phyloP scores from a whole-genome alignment of 2,329 filamentous ascomycete species.

The Diplodia seriata region DNA sequence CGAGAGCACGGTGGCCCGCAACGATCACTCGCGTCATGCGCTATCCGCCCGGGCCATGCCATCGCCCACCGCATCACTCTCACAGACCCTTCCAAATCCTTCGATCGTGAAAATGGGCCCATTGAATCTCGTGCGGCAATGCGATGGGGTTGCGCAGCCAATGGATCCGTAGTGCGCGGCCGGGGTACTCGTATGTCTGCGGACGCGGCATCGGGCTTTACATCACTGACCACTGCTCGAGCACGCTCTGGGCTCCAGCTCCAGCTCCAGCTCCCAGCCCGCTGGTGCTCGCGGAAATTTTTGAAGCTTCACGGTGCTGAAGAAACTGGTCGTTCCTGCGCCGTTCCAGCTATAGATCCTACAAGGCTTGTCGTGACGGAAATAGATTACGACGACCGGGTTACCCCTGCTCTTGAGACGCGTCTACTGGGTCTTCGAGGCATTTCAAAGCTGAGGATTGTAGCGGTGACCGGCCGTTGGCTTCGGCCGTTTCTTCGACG shows the following conservation, averaged over 20 bases:
- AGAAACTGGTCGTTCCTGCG: slow-evolving; percentile 3
- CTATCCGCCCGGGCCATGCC: slow-evolving; percentile 1
- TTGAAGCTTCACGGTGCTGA: neutral
- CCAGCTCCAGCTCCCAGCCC: slow-evolving; percentile 1
- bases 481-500: neutral
- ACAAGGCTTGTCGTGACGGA: slow-evolving; percentile 18
- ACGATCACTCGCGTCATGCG: slow-evolving; percentile 24
- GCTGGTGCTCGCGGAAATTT: slow-evolving; percentile 13
- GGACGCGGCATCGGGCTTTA: neutral
- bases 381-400: slow-evolving; percentile 18
- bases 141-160: slow-evolving; percentile 4
- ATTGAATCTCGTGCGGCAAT: slow-evolving; percentile 19
- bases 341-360: slow-evolving; percentile 21
- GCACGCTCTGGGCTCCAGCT: slow-evolving; percentile 1
- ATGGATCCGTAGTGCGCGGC: slow-evolving; percentile 5
- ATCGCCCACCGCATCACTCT: slow-evolving; percentile 16
- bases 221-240: slow-evolving; percentile 6
- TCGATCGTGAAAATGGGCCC: slow-evolving; percentile 9
- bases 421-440: slow-evolving; percentile 3
- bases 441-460: slow-evolving; percentile 5
- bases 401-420: slow-evolving; percentile 13
- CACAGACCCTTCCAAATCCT: slow-evolving; percentile 23
- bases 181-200: neutral
- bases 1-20: slow-evolving; percentile 22
- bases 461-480: slow-evolving; percentile 8